Percentiles rank a stretch among this genome's conserved stretches.
Evolutionary conservation across 306 rosid species (phyloP).

Genomic region (Cicer bijugum): DNA sequence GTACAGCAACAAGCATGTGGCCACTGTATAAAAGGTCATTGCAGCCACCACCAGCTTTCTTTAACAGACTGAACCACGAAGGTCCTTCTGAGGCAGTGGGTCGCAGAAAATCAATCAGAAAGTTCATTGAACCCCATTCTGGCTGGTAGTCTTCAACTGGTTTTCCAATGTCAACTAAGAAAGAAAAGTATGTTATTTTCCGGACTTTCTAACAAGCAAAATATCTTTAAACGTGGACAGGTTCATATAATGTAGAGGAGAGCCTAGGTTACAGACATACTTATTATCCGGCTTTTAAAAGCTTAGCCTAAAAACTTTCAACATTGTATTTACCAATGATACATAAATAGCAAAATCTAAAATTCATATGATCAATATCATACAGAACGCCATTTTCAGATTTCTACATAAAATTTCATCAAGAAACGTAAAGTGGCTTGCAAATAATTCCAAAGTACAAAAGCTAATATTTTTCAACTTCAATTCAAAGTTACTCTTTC

Average conservation of each 20-base stretch:
- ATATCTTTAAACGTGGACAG: background rate
- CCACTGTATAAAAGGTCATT: conserved; percentile 95
- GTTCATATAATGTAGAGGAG: conserved; percentile 34
- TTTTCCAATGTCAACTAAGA: conserved; percentile 68
- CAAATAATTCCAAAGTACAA: conserved; percentile 36
- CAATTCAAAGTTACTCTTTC: conserved; percentile 31
- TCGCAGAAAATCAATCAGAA: conserved; percentile 75
- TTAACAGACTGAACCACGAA: conserved; percentile 79
- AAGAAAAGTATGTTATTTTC: conserved; percentile 44
- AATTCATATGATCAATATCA: conserved; percentile 7
- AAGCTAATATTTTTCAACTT: conserved; percentile 24
- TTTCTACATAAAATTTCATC: conserved; percentile 27
- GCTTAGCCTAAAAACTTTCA: background rate
- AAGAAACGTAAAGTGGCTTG: conserved; percentile 26
- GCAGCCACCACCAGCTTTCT: conserved; percentile 95
- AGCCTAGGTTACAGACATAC: conserved; percentile 8
- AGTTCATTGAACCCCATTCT: conserved; percentile 87
- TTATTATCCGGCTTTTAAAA: conserved; percentile 4
- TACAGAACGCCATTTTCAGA: conserved; percentile 20
- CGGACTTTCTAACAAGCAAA: conserved; percentile 41
- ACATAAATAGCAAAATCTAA: conserved; percentile 21
- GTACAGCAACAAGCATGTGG: conserved; percentile 93
- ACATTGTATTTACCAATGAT: background rate
- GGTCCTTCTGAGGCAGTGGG: conserved; percentile 75
- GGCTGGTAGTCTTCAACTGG: conserved; percentile 60